These are phyloP conservation scores for Kregervanrija fluxuum DNA, from an alignment of 805 yeast genomes.

Conservation along the genomic window DNA sequence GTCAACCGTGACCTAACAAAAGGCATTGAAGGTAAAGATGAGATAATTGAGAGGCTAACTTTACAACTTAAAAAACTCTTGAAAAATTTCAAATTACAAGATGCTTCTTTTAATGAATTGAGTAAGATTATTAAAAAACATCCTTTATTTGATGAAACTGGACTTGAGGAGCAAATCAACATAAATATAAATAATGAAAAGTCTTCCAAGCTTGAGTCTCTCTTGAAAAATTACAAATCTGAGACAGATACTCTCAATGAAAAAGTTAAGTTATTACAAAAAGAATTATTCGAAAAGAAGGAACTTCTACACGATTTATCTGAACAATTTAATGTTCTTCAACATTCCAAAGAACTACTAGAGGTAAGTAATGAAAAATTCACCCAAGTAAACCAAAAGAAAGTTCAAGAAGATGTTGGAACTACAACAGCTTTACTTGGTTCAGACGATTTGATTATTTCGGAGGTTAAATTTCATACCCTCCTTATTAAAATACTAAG, in stretches of 20 bases:
- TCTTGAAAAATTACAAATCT: no score
- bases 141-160: no score
- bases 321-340: neutral
- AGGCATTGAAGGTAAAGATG: no score
- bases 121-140: no score
- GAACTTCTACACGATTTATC: neutral
- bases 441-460: slow-evolving; percentile 6
- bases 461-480: slow-evolving; percentile 40
- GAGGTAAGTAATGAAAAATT: neutral
- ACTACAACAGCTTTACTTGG: slow-evolving; percentile 12
- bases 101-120: no score
- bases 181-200: no score
- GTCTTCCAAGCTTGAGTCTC: no score
- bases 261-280: neutral
- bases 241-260: no score
- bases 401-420: neutral
- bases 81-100: no score
- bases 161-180: no score
- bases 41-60: no score
- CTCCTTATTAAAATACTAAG: slow-evolving; percentile 44
- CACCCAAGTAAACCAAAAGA: neutral
- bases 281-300: neutral
- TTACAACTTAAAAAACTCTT: no score
- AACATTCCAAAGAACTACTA: neutral
- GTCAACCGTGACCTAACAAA: neutral